These are phyloP conservation scores for Tanacetum coccineum DNA, from an alignment of 129 eudicot species.

Conservation along the genomic window DNA sequence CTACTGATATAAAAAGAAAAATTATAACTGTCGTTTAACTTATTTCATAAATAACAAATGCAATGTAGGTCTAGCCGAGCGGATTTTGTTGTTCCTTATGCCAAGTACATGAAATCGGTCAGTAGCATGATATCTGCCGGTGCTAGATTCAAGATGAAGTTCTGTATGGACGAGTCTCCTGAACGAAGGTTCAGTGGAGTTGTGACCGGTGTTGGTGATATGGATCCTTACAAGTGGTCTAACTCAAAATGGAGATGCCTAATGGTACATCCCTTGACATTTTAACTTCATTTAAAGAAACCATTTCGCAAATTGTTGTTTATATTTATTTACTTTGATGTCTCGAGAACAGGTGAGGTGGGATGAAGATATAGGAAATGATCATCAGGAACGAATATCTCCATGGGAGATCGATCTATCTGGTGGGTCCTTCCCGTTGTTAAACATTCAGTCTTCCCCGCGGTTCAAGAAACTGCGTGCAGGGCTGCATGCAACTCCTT, in stretches of 20 bases:
- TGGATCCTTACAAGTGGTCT: conserved; percentile 83
- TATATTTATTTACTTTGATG: conserved; percentile 8
- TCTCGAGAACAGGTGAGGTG: conserved; percentile 69
- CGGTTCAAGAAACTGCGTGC: conserved; percentile 76
- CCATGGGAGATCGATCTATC: conserved; percentile 94
- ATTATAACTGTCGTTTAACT: not conserved
- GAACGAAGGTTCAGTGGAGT: conserved; percentile 92
- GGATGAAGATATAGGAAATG: conserved; percentile 70
- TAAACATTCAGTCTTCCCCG: conserved; percentile 77
- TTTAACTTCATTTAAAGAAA: conserved; percentile 3
- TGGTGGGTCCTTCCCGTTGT: conserved; percentile 49
- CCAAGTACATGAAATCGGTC: conserved; percentile 54
- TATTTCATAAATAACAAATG: not conserved
- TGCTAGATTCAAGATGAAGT: conserved; percentile 76
- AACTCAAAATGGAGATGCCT: conserved; percentile 93
- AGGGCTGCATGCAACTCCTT: conserved; percentile 52
- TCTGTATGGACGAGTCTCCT: conserved; percentile 85
- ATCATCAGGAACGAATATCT: conserved; percentile 80
- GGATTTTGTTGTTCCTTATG: conserved; percentile 72
- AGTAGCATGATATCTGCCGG: conserved; percentile 51
- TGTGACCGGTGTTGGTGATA: conserved; percentile 70
- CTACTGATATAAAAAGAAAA: not conserved
- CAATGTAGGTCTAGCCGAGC: conserved; percentile 77
- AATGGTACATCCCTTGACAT: conserved; percentile 40
- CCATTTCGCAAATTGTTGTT: not conserved